phyloP scores from a whole-genome alignment of 2,329 filamentous ascomycete genomes.

The Monilinia fructigena region DNA sequence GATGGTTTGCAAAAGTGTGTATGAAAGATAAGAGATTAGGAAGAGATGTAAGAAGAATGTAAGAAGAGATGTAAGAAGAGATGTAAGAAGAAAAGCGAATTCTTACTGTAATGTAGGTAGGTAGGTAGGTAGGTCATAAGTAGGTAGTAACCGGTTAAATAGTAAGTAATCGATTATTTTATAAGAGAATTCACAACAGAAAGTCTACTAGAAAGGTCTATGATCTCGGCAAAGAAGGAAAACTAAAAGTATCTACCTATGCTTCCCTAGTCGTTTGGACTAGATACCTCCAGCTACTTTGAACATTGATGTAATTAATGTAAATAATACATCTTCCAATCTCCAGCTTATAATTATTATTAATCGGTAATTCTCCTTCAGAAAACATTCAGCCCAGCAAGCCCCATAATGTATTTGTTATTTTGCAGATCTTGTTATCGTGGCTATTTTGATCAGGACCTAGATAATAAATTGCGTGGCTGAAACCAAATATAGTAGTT shows the following conservation, averaged over 20 bases:
- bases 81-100: neutral
- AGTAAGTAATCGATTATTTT: neutral
- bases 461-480: conserved; percentile 9
- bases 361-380: neutral
- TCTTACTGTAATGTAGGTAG: neutral
- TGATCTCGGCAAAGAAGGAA: no score
- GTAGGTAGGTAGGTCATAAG: no score
- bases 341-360: no score
- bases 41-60: no score
- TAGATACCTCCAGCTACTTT: no score
- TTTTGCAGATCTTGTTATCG: conserved; percentile 9
- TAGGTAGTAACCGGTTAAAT: neutral
- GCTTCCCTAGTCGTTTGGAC: no score
- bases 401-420: neutral
- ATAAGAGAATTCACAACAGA: neutral
- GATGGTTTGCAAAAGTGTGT: no score
- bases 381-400: conserved; percentile 3
- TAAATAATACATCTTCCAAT: no score
- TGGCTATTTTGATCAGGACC: conserved; percentile 1
- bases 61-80: neutral
- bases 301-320: no score
- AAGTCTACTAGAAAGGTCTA: no score
- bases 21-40: no score
- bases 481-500: conserved; percentile 12
- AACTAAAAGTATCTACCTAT: no score